Percentiles rank a stretch among this genome's conserved stretches.
Evolutionary conservation across 2,329 filamentous ascomycete species (phyloP).

Genomic region (Talaromyces sp.): DNA sequence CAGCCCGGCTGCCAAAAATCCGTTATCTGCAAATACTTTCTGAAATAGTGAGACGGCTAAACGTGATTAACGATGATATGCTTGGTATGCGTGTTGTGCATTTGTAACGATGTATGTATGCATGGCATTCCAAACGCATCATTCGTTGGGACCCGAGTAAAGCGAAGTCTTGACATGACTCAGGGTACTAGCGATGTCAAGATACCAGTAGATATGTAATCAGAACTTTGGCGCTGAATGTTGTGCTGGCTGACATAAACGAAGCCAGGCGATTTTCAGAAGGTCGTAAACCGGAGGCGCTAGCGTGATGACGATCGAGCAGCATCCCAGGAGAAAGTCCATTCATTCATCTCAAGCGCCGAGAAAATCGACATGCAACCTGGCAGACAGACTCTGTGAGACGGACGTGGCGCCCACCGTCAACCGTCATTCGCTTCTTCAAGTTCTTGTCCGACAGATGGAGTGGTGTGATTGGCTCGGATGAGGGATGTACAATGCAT

Average conservation of each 20-base stretch:
- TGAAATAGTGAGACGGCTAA: not conserved
- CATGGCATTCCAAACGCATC: not conserved
- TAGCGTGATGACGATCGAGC: slow-evolving; percentile 4
- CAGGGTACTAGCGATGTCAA: not conserved
- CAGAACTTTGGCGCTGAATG: not conserved
- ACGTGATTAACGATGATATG: slow-evolving; percentile 4
- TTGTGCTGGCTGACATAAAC: not conserved
- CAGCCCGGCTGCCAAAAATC: not conserved
- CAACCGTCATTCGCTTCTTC: slow-evolving; percentile 5
- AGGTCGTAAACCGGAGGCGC: not conserved
- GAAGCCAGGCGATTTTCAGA: not conserved
- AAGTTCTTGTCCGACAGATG: slow-evolving; percentile 1
- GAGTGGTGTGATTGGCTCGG: not conserved
- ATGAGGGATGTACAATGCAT: slow-evolving; percentile 4
- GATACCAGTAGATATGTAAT: not conserved
- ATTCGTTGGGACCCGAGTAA: not conserved
- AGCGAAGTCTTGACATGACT: not conserved
- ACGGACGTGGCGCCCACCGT: slow-evolving; percentile 9
- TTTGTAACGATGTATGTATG: not conserved
- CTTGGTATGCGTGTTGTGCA: slow-evolving; percentile 10
- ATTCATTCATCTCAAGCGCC: not conserved
- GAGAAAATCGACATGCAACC: not conserved
- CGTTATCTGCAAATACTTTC: not conserved
- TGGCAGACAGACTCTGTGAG: not conserved
- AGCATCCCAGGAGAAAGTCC: not conserved